These are phyloP conservation scores for Magnusiomyces starmeri DNA, from an alignment of 1,139 yeast species.

Conservation along the genomic window DNA sequence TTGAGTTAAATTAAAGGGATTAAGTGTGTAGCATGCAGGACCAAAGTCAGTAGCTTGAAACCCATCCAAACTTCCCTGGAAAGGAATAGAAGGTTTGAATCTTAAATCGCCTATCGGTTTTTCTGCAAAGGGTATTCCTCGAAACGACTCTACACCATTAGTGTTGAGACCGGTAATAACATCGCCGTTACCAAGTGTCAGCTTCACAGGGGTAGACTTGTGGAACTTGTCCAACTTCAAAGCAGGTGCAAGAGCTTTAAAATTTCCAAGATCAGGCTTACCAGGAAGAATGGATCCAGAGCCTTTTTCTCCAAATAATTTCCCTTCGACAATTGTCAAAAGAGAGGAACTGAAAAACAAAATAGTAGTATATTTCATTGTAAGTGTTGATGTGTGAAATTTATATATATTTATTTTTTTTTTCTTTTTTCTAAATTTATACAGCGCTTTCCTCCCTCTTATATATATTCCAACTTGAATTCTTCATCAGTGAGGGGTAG, in stretches of 20 bases:
- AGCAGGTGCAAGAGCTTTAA: background rate
- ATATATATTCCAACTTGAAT: too few relatives aligned
- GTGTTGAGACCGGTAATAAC: conserved; percentile 8
- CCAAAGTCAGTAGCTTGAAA: conserved; percentile 8
- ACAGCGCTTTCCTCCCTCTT: too few relatives aligned
- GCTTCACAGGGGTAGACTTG: background rate
- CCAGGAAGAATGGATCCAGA: too few relatives aligned
- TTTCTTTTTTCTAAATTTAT: too few relatives aligned
- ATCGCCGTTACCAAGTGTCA: conserved; percentile 5
- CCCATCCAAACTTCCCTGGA: conserved; percentile 7
- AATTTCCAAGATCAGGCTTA: background rate
- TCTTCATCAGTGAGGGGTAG: too few relatives aligned
- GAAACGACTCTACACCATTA: conserved; percentile 11
- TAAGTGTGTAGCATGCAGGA: conserved; percentile 5
- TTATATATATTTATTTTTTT: too few relatives aligned
- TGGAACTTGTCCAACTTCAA: background rate
- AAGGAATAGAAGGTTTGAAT: conserved; percentile 12
- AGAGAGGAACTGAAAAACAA: too few relatives aligned
- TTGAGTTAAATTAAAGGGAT: conserved; percentile 6
- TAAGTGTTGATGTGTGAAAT: too few relatives aligned
- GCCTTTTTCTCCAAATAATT: too few relatives aligned
- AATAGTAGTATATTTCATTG: too few relatives aligned
- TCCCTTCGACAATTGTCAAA: too few relatives aligned
- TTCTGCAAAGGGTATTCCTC: conserved; percentile 16
- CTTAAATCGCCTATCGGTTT: conserved; percentile 16